Percentiles rank a stretch among this genome's conserved stretches.
Evolutionary conservation across 768 basidiomycete genomes (phyloP).

Genomic region (Termitomyces heimii): DNA sequence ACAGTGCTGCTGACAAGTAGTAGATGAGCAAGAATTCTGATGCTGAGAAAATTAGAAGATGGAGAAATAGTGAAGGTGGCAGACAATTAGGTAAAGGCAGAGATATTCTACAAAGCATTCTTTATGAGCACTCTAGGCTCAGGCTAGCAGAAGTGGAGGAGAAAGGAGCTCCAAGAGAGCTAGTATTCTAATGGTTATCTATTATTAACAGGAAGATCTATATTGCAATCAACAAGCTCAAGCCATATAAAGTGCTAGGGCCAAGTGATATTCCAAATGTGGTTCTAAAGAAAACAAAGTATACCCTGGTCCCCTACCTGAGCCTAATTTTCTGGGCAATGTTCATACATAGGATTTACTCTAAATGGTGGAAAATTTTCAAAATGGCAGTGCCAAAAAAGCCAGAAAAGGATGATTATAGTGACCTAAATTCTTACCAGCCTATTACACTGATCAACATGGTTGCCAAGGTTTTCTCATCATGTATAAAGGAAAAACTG

Average conservation of each 20-base stretch:
- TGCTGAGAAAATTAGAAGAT: background rate
- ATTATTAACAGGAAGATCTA: conserved; percentile 23
- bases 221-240: conserved; percentile 18
- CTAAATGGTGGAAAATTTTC: conserved; percentile 17
- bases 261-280: conserved; percentile 17
- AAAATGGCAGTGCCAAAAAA: conserved; percentile 26
- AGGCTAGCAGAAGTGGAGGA: too few relatives aligned
- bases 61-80: background rate
- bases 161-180: too few relatives aligned
- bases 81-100: conserved; percentile 21
- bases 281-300: conserved; percentile 20
- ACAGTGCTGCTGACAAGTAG: conserved; percentile 16
- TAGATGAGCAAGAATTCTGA: conserved; percentile 3
- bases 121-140: too few relatives aligned
- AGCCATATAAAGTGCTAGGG: conserved; percentile 26
- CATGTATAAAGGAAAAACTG: conserved; percentile 16
- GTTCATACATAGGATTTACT: conserved; percentile 19
- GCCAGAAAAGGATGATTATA: conserved; percentile 28
- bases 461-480: conserved; percentile 13
- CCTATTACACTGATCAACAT: conserved; percentile 9
- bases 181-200: conserved; percentile 6
- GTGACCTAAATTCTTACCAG: conserved; percentile 22
- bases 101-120: conserved; percentile 18
- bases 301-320: conserved; percentile 19
- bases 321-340: conserved; percentile 22